Conservation (phyloP, 139 green algal genomes). For the Chlamydomonas sphaeroides region DNA sequence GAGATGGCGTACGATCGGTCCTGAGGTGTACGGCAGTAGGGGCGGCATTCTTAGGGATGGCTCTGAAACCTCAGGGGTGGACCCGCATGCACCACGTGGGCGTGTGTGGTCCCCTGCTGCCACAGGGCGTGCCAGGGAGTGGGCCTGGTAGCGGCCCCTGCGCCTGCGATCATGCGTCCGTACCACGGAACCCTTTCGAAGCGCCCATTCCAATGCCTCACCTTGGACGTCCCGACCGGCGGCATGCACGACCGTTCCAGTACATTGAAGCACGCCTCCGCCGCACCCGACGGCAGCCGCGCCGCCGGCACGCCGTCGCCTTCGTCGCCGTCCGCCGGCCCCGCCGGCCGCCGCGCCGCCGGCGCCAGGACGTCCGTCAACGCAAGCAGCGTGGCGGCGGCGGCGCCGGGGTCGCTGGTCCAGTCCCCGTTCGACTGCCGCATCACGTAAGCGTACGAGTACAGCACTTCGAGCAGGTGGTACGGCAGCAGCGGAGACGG, state of each 20-base stretch:
- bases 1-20: slow-evolving; percentile 43
- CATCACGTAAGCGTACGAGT: slow-evolving; percentile 66
- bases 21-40: too few species aligned
- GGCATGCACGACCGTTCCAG: slow-evolving; percentile 20
- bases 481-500: slow-evolving; percentile 67
- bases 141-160: too few species aligned
- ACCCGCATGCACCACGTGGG: too few species aligned
- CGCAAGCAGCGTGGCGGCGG: slow-evolving; percentile 39
- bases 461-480: slow-evolving; percentile 71
- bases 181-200: too few species aligned
- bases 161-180: too few species aligned
- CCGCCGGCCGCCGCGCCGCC: neutral
- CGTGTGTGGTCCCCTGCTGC: too few species aligned
- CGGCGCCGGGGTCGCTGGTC: slow-evolving; percentile 1
- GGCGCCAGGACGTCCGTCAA: slow-evolving; percentile 33
- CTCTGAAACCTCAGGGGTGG: too few species aligned
- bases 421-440: slow-evolving; percentile 67
- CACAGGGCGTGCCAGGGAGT: too few species aligned
- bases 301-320: neutral
- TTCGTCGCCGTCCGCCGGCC: neutral
- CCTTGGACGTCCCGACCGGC: slow-evolving; percentile 14
- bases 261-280: slow-evolving; percentile 26
- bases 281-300: neutral
- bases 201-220: too few species aligned
- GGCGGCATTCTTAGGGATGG: too few species aligned